Evolutionary conservation across 2,329 filamentous ascomycete species (phyloP), one percentile per base, ranked within the genome.

Genomic region (Claviceps maximensis): DNA sequence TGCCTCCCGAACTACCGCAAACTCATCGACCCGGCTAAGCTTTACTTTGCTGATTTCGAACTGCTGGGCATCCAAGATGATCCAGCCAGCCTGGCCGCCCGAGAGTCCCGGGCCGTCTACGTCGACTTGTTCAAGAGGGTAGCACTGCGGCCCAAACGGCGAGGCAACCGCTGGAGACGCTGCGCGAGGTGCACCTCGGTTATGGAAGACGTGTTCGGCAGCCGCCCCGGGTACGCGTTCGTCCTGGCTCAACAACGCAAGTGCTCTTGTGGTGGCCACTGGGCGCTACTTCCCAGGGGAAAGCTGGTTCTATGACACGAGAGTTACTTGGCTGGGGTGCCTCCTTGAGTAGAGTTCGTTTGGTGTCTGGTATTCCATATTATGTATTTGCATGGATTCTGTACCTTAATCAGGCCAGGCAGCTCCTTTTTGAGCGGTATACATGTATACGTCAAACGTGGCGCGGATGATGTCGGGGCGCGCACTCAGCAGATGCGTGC

Each of bases 1-100:
- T 77, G 82, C 47, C 67, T 89, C 29, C 72, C 72, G 0, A 71
- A 74, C 21, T 76, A 90, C 52, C 74, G 78, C 42, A 71, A 71
- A 5, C 73, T 77, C 52, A 75, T 83, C 12, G 81, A 93, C 58
- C 76, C 80, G 29, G 78, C 83, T 10, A 76, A 76, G 55, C 73
- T 95, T 49, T 87, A 86, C 68, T 86, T 89, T 67, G 79, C 80
- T 49, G 80, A 93, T 63, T 87, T 83, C 53, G 74, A 74, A 49
- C 78, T 87, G 63, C 72, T 93, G 12, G 84, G 85, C 5, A 71
- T 88, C 15, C 75, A 77, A 10, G 76, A 83, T 51, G 79, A 83
- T 55, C 67, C 68, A 15, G 69, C 71, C 19, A 78, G 75, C 4
- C 62, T 79, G 13, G 66, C 63, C 3, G 61, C 62, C 21, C 67